phyloP scores from a whole-genome alignment of 805 yeast genomes.

The Monosporozyma aerobia region DNA sequence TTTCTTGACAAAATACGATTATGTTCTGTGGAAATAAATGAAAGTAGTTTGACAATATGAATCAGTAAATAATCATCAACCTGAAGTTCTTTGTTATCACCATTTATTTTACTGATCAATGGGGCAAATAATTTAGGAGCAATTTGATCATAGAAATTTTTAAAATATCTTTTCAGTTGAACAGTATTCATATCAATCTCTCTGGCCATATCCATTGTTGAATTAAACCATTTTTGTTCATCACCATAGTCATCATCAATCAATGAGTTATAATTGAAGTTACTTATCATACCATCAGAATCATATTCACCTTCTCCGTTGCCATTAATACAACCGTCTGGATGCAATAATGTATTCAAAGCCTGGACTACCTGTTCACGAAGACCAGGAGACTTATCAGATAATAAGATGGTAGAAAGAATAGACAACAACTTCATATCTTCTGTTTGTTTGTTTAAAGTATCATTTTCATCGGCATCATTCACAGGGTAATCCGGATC shows the following conservation, averaged over 20 bases:
- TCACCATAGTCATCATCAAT: conserved; percentile 1
- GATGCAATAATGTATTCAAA: conserved; percentile 60
- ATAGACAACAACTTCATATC: conserved; percentile 52
- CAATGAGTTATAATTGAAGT: conserved; percentile 4
- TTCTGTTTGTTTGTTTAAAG: conserved; percentile 16
- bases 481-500: conserved; percentile 2
- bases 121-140: conserved; percentile 50
- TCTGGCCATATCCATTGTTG: neutral
- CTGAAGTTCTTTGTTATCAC: neutral
- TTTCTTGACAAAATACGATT: conserved; percentile 47
- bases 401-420: conserved; percentile 49
- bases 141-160: conserved; percentile 51
- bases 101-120: conserved; percentile 30
- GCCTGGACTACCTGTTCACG: conserved; percentile 83
- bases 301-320: conserved; percentile 8
- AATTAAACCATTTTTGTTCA: neutral
- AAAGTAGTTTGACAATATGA: conserved; percentile 60
- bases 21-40: conserved; percentile 61
- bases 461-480: neutral
- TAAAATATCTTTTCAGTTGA: conserved; percentile 30
- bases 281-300: conserved; percentile 1
- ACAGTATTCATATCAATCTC: conserved; percentile 7
- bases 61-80: conserved; percentile 39
- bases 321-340: conserved; percentile 30
- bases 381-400: conserved; percentile 60